These are phyloP conservation scores for Saturnispora kantuleensis DNA, from an alignment of 805 yeast genomes.

Conservation along the genomic window DNA sequence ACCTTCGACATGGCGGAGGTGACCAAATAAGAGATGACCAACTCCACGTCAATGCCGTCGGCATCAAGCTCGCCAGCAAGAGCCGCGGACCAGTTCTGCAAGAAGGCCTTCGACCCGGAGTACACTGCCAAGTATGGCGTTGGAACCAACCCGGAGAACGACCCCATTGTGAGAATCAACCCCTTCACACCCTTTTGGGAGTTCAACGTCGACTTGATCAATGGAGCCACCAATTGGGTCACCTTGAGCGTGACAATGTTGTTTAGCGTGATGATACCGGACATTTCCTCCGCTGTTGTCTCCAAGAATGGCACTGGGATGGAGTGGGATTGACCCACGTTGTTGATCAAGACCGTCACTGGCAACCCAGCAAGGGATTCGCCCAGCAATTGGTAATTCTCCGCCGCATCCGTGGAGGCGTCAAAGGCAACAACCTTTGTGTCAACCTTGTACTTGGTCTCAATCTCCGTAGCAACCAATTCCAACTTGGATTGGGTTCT, in stretches of 20 bases:
- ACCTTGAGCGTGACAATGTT: slow-evolving; percentile 74
- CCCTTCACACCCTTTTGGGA: slow-evolving; percentile 42
- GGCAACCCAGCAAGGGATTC: slow-evolving; percentile 41
- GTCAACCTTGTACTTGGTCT: slow-evolving; percentile 46
- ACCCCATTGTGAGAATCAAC: slow-evolving; percentile 87
- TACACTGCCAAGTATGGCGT: slow-evolving; percentile 88
- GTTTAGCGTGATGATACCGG: slow-evolving; percentile 76
- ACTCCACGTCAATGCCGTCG: slow-evolving; percentile 72
- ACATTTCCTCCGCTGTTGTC: slow-evolving; percentile 65
- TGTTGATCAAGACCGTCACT: slow-evolving; percentile 73
- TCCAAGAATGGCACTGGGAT: slow-evolving; percentile 91
- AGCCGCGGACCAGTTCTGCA: slow-evolving; percentile 88
- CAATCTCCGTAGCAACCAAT: slow-evolving; percentile 52
- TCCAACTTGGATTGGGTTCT: slow-evolving; percentile 71
- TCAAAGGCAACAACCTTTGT: slow-evolving; percentile 71
- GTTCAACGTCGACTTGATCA: slow-evolving; percentile 46
- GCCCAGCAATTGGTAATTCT: slow-evolving; percentile 45
- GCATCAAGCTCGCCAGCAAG: slow-evolving; percentile 73
- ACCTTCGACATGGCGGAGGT: slow-evolving; percentile 95
- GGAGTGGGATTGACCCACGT: slow-evolving; percentile 90
- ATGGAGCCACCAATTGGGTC: slow-evolving; percentile 71
- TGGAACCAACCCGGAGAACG: slow-evolving; percentile 91
- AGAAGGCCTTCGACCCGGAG: slow-evolving; percentile 92
- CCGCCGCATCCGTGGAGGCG: slow-evolving; percentile 51
- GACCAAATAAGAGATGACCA: slow-evolving; percentile 79